phyloP scores from a whole-genome alignment of 257 asterid species.

The Solanum tarijense region DNA sequence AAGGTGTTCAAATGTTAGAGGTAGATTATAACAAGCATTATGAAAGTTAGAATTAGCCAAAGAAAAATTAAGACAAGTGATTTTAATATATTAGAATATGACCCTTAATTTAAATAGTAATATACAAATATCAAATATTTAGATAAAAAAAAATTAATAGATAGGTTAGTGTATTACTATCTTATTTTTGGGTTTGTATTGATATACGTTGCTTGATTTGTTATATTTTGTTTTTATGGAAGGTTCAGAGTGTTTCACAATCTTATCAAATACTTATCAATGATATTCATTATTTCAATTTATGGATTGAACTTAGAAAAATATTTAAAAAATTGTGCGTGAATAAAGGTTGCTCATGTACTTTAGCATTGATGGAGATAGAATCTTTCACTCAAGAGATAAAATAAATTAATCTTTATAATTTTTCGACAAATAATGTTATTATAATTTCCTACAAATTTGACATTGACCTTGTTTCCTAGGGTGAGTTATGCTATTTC shows the following conservation, averaged over 20 bases:
- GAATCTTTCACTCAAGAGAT: too few species aligned
- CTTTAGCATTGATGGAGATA: not conserved
- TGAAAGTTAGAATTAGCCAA: not conserved
- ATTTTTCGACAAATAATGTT: too few species aligned
- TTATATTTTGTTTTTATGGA: not conserved
- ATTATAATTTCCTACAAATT: not conserved
- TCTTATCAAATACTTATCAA: too few species aligned
- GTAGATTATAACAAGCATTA: rapidly evolving
- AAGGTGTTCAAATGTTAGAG: rapidly evolving
- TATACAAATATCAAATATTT: too few species aligned
- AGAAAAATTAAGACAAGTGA: not conserved
- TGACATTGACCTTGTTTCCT: not conserved
- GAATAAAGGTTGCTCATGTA: not conserved
- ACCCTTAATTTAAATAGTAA: too few species aligned
- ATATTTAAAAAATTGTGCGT: not conserved
- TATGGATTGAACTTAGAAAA: not conserved
- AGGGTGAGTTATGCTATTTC: not conserved
- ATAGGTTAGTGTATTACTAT: not conserved
- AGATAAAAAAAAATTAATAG: too few species aligned
- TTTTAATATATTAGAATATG: not conserved
- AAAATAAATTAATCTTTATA: too few species aligned
- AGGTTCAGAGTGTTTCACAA: too few species aligned
- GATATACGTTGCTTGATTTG: not conserved
- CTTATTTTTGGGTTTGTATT: too few species aligned
- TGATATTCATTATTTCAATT: not conserved